These are phyloP conservation scores for Stemphylium lycopersici DNA, from an alignment of 2,329 filamentous ascomycete genomes.

Conservation along the genomic window DNA sequence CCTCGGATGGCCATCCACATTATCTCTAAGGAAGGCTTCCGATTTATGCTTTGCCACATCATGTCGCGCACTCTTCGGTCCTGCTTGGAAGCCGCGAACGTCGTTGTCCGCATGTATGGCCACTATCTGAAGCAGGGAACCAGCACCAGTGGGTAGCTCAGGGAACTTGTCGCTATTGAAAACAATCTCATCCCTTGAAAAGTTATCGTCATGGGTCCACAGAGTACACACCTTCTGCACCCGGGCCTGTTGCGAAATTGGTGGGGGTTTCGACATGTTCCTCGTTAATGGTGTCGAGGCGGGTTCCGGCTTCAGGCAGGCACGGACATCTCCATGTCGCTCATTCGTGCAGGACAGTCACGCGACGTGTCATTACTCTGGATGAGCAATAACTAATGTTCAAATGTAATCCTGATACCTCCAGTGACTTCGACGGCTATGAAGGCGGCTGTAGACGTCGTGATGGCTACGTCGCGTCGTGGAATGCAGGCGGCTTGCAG, in stretches of 20 bases:
- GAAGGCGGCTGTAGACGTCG: background rate
- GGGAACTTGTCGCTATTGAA: constrained; percentile 76
- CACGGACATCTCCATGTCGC: constrained; percentile 2
- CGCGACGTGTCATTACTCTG: constrained; percentile 2
- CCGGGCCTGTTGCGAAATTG: constrained; percentile 30
- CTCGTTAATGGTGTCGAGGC: background rate
- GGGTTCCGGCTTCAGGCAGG: constrained; percentile 4
- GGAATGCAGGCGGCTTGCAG: background rate
- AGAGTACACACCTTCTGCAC: constrained; percentile 56
- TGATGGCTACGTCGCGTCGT: constrained; percentile 4
- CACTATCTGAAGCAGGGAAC: constrained; percentile 75
- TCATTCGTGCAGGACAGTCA: constrained; percentile 3
- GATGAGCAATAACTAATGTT: background rate
- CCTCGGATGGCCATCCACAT: constrained; percentile 22
- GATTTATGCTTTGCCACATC: constrained; percentile 39
- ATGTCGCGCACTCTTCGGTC: constrained; percentile 30
- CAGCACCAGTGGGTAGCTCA: constrained; percentile 66
- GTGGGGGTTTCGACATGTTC: constrained; percentile 41
- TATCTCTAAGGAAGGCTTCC: constrained; percentile 22
- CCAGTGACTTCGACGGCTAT: background rate
- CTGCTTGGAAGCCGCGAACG: constrained; percentile 54
- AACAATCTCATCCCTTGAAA: constrained; percentile 78
- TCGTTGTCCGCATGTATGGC: constrained; percentile 61
- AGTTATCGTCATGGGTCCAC: constrained; percentile 72
- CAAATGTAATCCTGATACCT: background rate